A percentile compares a stretch with the other conserved stretches of the same genome.
Conservation (phyloP, 1,284 basidiomycete species). For the Wallemia ichthyophaga region DNA sequence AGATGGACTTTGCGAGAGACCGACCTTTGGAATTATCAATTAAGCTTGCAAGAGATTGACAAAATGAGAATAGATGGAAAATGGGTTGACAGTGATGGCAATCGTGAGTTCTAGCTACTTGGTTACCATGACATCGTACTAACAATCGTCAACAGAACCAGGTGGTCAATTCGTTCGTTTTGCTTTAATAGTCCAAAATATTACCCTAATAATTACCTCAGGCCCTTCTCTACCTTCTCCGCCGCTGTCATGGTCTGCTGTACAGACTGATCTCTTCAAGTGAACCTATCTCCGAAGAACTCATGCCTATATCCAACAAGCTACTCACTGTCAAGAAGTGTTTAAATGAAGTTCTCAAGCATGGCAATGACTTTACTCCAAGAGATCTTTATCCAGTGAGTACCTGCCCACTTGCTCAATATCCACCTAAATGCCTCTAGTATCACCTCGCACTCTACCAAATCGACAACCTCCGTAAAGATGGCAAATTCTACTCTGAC, state of each 20-base stretch:
- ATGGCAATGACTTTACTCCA: conserved; percentile 80
- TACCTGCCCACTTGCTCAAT: conserved; percentile 6
- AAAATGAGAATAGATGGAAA: conserved; percentile 88
- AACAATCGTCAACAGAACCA: no score
- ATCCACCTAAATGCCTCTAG: conserved; percentile 16
- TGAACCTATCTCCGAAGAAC: conserved; percentile 91
- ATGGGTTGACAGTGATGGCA: conserved; percentile 79
- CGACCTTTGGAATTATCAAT: conserved; percentile 74
- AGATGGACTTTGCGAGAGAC: conserved; percentile 94
- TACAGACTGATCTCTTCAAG: conserved; percentile 84
- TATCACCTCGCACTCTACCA: conserved; percentile 88
- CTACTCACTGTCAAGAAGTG: conserved; percentile 82
- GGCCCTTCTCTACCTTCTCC: conserved; percentile 70
- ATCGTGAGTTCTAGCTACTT: conserved; percentile 12
- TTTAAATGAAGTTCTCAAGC: conserved; percentile 85
- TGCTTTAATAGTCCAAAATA: not conserved
- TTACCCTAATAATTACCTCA: conserved; percentile 14
- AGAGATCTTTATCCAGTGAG: conserved; percentile 78
- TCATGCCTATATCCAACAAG: conserved; percentile 44
- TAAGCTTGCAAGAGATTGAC: conserved; percentile 85
- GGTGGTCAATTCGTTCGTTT: conserved; percentile 55
- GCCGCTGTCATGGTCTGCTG: conserved; percentile 86
- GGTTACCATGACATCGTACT: not conserved
- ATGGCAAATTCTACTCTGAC: conserved; percentile 63
- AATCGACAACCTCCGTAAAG: conserved; percentile 71